phyloP scores from a whole-genome alignment of 2,329 filamentous ascomycete genomes.

The Zopfia rhizophila region DNA sequence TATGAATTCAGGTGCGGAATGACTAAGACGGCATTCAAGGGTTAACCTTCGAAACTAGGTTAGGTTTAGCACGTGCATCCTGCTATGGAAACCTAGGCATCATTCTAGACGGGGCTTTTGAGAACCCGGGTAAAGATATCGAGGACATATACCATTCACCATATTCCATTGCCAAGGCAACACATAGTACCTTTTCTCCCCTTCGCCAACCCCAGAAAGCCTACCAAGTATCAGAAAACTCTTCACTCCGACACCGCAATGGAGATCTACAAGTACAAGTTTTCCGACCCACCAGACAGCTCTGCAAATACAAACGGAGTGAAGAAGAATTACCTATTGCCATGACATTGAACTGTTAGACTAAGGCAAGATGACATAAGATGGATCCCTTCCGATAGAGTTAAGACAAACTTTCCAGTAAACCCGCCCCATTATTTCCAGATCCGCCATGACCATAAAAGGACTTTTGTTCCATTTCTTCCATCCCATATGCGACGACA shows the following conservation, averaged over 20 bases:
- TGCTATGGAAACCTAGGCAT: no score
- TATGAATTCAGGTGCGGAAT: no score
- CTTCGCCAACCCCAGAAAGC: not conserved
- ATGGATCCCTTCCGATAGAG: conserved; percentile 18
- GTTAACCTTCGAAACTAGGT: no score
- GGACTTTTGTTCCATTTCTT: conserved; percentile 48
- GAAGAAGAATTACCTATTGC: not conserved
- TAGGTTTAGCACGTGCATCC: no score
- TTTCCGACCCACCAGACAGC: not conserved
- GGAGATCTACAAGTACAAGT: conserved; percentile 1
- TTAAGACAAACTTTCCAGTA: conserved; percentile 15
- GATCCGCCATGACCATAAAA: conserved; percentile 35
- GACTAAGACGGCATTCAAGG: no score
- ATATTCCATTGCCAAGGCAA: not conserved
- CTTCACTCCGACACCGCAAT: not conserved
- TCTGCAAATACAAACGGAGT: not conserved
- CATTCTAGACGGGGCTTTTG: no score
- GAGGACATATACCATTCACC: not conserved
- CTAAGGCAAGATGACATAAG: conserved; percentile 23
- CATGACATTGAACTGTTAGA: conserved; percentile 26
- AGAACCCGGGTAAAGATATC: no score
- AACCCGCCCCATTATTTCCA: conserved; percentile 42
- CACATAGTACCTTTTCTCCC: not conserved
- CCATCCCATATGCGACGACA: conserved; percentile 38
- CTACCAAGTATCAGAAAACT: no score